Evolutionary conservation across 2,329 filamentous ascomycete species (phyloP).

Genomic region (Ophiobolus disseminans): DNA sequence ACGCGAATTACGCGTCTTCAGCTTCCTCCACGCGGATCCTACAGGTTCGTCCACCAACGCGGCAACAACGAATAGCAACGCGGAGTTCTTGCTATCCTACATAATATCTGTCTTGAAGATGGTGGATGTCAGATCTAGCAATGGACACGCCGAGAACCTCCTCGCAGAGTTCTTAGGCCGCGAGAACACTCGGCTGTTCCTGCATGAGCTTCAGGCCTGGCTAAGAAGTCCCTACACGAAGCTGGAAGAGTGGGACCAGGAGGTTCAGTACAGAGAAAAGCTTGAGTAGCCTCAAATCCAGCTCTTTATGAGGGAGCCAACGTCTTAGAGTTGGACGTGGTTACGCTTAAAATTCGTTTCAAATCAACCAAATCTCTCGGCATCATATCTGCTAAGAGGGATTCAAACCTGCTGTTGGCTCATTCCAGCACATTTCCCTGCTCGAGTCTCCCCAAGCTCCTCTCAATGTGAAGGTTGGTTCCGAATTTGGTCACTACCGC

Average conservation of each 20-base stretch:
- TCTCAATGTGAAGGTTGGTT: background rate
- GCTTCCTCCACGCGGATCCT: conserved; percentile 65
- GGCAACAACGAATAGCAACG: conserved; percentile 64
- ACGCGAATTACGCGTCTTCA: conserved; percentile 83
- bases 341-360: background rate
- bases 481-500: background rate
- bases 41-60: conserved; percentile 24
- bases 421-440: too few relatives aligned
- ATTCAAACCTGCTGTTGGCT: too few relatives aligned
- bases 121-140: conserved; percentile 79
- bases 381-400: too few relatives aligned
- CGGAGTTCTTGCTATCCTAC: conserved; percentile 87
- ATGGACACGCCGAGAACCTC: conserved; percentile 80
- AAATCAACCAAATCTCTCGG: background rate
- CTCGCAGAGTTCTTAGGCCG: conserved; percentile 79
- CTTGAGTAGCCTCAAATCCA: conserved; percentile 7
- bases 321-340: background rate
- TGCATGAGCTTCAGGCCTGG: conserved; percentile 86
- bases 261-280: conserved; percentile 70
- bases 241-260: conserved; percentile 78
- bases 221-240: conserved; percentile 78
- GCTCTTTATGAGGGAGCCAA: too few relatives aligned
- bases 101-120: conserved; percentile 83
- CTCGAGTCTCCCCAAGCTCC: too few relatives aligned
- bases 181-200: conserved; percentile 74